Evolutionary conservation across 2,329 filamentous ascomycete species (phyloP).

Genomic region (Acephala macrosclerotiorum): DNA sequence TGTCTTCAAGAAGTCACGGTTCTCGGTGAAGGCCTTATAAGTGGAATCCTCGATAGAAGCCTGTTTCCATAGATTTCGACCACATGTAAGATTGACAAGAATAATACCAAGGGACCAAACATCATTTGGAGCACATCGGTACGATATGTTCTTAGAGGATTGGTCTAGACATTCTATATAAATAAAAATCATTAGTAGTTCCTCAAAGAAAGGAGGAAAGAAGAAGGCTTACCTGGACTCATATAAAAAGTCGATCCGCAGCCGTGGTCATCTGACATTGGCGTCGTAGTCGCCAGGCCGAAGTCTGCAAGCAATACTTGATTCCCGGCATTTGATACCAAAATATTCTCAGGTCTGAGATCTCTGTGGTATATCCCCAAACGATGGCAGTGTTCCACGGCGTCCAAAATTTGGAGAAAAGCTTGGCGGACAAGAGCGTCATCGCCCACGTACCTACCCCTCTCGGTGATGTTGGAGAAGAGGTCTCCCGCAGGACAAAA

Average conservation of each 20-base stretch:
- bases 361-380: constrained; percentile 96
- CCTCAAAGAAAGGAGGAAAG: constrained; percentile 28
- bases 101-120: constrained; percentile 99
- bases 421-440: constrained; percentile 85
- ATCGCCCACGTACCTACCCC: constrained; percentile 91
- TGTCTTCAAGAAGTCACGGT: constrained; percentile 86
- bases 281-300: constrained; percentile 87
- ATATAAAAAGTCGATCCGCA: constrained; percentile 99
- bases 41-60: constrained; percentile 93
- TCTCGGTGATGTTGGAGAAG: constrained; percentile 97
- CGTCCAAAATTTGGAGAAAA: constrained; percentile 95
- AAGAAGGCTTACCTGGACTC: constrained; percentile 83
- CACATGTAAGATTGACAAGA: constrained; percentile 95
- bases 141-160: constrained; percentile 75
- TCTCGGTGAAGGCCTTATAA: constrained; percentile 88
- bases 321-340: constrained; percentile 87
- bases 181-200: constrained; percentile 40
- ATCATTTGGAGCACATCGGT: constrained; percentile 93
- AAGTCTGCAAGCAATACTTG: constrained; percentile 98
- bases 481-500: constrained; percentile 97
- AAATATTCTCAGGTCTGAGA: constrained; percentile 96
- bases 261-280: constrained; percentile 90
- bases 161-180: constrained; percentile 85
- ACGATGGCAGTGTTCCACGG: constrained; percentile 93
- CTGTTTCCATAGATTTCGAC: constrained; percentile 98